A percentile compares a stretch with the other conserved stretches of the same genome.
These are phyloP conservation scores for Calocera cornea DNA, from an alignment of 768 basidiomycete species.

Conservation along the genomic window DNA sequence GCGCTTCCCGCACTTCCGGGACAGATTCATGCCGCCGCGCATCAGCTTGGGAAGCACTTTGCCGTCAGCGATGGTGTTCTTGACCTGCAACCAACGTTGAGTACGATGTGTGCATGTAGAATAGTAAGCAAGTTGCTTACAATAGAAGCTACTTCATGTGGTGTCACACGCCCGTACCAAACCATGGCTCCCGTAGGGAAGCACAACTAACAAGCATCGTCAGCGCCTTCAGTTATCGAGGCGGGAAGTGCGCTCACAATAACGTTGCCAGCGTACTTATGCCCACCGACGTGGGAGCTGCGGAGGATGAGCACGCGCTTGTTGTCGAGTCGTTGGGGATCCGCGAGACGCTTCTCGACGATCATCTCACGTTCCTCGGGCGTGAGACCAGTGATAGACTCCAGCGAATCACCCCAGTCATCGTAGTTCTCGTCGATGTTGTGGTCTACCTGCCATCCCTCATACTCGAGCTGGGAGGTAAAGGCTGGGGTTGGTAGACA, in stretches of 20 bases:
- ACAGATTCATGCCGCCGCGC: conserved; percentile 71
- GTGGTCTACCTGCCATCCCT: conserved; percentile 65
- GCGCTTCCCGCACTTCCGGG: conserved; percentile 15
- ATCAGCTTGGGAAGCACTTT: conserved; percentile 72
- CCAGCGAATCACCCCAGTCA: conserved; percentile 39
- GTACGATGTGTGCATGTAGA: too few species aligned
- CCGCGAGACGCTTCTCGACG: conserved; percentile 34
- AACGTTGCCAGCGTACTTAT: conserved; percentile 83
- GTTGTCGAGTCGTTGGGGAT: conserved; percentile 36
- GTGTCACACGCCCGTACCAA: conserved; percentile 89
- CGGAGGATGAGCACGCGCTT: conserved; percentile 71
- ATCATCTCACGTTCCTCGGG: conserved; percentile 42
- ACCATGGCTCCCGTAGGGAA: conserved; percentile 73
- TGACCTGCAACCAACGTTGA: conserved; percentile 22
- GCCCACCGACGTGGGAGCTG: conserved; percentile 85
- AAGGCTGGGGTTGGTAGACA: conserved; percentile 38
- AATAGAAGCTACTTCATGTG: conserved; percentile 75
- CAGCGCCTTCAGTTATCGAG: neutral
- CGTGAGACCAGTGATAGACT: conserved; percentile 38
- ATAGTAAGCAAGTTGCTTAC: conserved; percentile 26
- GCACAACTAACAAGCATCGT: conserved; percentile 45
- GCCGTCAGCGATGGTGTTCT: conserved; percentile 75
- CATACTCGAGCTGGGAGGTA: conserved; percentile 43
- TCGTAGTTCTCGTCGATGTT: conserved; percentile 47
- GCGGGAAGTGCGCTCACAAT: conserved; percentile 44